A percentile compares a stretch with the other conserved stretches of the same genome.
These are phyloP conservation scores for Exobasidium rhododendri DNA, from an alignment of 1,284 basidiomycete species.

Conservation along the genomic window DNA sequence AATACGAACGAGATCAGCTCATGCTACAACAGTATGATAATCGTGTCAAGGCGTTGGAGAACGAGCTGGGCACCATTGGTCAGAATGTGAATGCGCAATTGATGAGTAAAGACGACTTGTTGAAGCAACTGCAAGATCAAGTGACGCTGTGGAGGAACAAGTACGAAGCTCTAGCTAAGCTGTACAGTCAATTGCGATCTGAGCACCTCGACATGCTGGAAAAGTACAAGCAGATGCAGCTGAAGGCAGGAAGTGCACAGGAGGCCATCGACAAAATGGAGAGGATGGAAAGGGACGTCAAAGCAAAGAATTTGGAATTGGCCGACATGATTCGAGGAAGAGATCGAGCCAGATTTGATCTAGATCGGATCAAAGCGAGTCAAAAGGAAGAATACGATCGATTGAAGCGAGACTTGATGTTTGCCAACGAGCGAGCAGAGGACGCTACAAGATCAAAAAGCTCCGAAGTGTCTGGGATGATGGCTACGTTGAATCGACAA, in stretches of 20 bases:
- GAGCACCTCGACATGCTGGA: slow-evolving; percentile 96
- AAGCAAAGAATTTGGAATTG: slow-evolving; percentile 94
- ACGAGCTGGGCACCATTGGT: slow-evolving; percentile 76
- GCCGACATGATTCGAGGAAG: slow-evolving; percentile 99
- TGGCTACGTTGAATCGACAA: slow-evolving; percentile 93
- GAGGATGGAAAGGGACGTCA: slow-evolving; percentile 95
- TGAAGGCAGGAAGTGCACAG: slow-evolving; percentile 97
- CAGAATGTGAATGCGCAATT: slow-evolving; percentile 83
- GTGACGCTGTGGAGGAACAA: slow-evolving; percentile 96
- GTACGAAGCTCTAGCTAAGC: slow-evolving; percentile 96
- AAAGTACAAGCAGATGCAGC: slow-evolving; percentile 95
- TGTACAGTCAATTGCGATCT: slow-evolving; percentile 94
- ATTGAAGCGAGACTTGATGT: slow-evolving; percentile 83
- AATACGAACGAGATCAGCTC: slow-evolving; percentile 97
- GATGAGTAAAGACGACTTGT: slow-evolving; percentile 87
- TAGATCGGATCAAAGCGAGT: slow-evolving; percentile 85
- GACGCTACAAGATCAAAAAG: slow-evolving; percentile 87
- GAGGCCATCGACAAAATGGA: slow-evolving; percentile 99
- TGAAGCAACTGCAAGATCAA: slow-evolving; percentile 93
- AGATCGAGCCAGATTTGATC: slow-evolving; percentile 90
- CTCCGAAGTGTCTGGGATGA: slow-evolving; percentile 82
- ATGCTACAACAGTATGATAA: slow-evolving; percentile 96
- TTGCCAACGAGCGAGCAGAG: slow-evolving; percentile 97
- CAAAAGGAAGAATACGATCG: slow-evolving; percentile 96
- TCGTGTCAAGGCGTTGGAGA: slow-evolving; percentile 92